These are phyloP conservation scores for Hypoxylon rubiginosum DNA, from an alignment of 2,329 filamentous ascomycete genomes.

Conservation along the genomic window DNA sequence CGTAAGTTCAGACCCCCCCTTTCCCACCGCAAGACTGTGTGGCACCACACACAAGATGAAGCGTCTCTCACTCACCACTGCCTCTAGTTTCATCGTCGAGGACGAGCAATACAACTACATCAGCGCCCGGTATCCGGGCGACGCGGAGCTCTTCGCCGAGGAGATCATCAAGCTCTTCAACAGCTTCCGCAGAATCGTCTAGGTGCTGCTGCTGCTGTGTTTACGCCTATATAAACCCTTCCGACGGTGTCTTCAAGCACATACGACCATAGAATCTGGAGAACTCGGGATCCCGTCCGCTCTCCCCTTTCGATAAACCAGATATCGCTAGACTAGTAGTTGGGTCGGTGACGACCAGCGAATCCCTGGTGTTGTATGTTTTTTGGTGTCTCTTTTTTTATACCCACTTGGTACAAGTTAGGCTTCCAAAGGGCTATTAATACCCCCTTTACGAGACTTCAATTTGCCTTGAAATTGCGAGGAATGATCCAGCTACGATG, in stretches of 20 bases:
- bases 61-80: conserved; percentile 21
- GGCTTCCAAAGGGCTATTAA: background rate
- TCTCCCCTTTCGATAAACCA: background rate
- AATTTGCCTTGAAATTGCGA: conserved; percentile 2
- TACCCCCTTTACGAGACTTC: conserved; percentile 25
- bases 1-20: conserved; percentile 54
- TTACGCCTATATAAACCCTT: background rate
- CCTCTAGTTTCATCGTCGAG: conserved; percentile 61
- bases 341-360: too few species aligned
- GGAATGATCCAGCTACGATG: conserved; percentile 26
- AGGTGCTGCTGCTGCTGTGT: conserved; percentile 2
- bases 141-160: conserved; percentile 59
- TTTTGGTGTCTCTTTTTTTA: background rate
- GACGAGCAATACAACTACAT: conserved; percentile 65
- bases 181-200: conserved; percentile 49
- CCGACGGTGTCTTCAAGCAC: background rate
- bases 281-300: conserved; percentile 5
- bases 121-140: conserved; percentile 61
- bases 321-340: background rate
- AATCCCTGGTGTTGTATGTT: conserved; percentile 4
- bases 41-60: conserved; percentile 6
- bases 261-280: background rate
- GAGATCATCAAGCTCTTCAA: conserved; percentile 58
- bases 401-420: background rate
- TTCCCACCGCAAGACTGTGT: background rate